phyloP scores from a whole-genome alignment of 176 grass and related monocot species.

The Hordeum vulgare region DNA sequence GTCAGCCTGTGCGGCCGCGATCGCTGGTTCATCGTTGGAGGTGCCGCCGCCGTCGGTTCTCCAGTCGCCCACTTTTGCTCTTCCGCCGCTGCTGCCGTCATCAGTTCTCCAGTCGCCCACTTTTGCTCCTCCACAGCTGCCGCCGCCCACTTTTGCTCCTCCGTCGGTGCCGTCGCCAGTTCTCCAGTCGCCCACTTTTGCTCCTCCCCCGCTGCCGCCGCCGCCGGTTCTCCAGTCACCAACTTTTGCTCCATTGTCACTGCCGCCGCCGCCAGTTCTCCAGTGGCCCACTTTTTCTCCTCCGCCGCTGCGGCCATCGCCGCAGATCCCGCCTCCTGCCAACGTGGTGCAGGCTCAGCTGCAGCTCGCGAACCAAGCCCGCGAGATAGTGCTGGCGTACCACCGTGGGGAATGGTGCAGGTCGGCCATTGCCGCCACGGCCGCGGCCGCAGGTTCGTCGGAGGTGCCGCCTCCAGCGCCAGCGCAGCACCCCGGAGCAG shows the following conservation, averaged over 20 bases:
- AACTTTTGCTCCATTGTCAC: too few species aligned
- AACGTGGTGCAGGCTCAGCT: not conserved
- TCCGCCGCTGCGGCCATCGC: too few species aligned
- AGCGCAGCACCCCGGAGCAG: slow-evolving; percentile 51
- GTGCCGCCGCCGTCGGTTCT: not conserved
- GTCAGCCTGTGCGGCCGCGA: not conserved
- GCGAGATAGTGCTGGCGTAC: slow-evolving; percentile 25
- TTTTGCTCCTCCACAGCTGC: not conserved
- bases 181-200: not conserved
- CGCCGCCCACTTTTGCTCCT: too few species aligned
- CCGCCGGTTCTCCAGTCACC: too few species aligned
- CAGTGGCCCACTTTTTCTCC: too few species aligned
- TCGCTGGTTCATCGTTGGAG: not conserved
- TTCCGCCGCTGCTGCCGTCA: too few species aligned
- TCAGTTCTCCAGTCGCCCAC: too few species aligned
- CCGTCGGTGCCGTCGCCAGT: too few species aligned
- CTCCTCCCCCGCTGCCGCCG: not conserved
- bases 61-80: not conserved
- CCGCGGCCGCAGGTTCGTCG: not conserved
- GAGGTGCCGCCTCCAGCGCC: slow-evolving; percentile 26
- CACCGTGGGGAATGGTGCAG: slow-evolving; percentile 2
- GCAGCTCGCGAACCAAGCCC: slow-evolving; percentile 35
- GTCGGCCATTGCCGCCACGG: not conserved
- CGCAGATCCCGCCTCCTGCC: too few species aligned
- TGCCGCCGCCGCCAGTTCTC: too few species aligned